phyloP scores from a whole-genome alignment of 495 filamentous ascomycete species.

The Glutinoglossum americanum region DNA sequence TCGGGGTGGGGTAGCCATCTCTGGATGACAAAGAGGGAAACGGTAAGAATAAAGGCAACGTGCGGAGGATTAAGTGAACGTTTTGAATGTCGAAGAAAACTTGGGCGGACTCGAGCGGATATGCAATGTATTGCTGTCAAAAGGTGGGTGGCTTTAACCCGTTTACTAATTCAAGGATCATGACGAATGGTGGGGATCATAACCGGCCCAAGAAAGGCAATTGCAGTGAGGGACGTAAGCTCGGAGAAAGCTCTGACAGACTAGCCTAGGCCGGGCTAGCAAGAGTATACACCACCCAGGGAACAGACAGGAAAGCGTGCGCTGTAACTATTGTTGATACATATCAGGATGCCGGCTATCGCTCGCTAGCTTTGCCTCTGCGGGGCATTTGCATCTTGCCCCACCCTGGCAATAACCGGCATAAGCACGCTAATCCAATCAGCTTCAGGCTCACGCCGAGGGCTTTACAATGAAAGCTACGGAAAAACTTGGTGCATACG shows the following conservation, averaged over 20 bases:
- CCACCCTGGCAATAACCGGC: not conserved
- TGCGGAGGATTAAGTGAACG: not conserved
- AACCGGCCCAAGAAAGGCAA: not conserved
- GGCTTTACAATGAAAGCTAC: too few species aligned
- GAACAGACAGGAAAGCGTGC: not conserved
- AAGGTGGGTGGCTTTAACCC: not conserved
- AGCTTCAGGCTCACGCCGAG: too few species aligned
- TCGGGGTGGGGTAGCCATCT: constrained; percentile 8
- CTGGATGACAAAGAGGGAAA: not conserved
- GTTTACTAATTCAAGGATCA: not conserved
- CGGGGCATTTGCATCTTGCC: not conserved
- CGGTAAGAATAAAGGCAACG: constrained; percentile 5
- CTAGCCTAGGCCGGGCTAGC: not conserved
- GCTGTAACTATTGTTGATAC: not conserved
- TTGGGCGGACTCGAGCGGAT: not conserved
- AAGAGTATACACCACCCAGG: not conserved
- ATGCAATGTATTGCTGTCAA: not conserved
- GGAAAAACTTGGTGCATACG: not conserved
- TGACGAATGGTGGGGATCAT: not conserved
- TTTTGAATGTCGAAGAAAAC: not conserved
- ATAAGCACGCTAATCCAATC: not conserved
- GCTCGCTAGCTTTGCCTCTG: not conserved
- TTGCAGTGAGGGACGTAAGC: not conserved
- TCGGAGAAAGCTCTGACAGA: not conserved
- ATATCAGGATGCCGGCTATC: not conserved